A percentile compares a stretch with the other conserved stretches of the same genome.
Evolutionary conservation across 345 rosid species (phyloP).

Genomic region (Microcos paniculata): DNA sequence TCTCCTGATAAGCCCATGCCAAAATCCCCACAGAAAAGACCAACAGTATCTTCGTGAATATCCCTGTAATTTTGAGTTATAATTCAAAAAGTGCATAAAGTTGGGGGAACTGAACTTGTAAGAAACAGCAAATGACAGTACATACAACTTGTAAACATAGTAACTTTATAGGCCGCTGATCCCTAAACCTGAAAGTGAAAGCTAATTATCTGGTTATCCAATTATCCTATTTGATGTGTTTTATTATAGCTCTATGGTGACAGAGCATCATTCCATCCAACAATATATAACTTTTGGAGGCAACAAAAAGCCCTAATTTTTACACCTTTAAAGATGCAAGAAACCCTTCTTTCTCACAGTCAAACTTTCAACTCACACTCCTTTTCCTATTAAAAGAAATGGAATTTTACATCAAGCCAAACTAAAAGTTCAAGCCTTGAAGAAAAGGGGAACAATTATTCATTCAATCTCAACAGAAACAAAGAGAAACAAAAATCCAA

Average conservation of each 20-base stretch:
- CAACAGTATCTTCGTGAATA: slow-evolving; percentile 30
- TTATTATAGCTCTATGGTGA: neutral
- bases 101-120: neutral
- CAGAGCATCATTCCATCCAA: neutral
- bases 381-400: neutral
- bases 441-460: neutral
- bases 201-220: neutral
- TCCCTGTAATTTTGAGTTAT: slow-evolving; percentile 35
- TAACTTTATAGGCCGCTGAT: neutral
- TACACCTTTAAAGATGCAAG: neutral
- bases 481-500: neutral
- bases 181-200: neutral
- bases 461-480: neutral
- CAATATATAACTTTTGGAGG: neutral
- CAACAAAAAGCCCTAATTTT: neutral
- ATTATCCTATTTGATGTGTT: neutral
- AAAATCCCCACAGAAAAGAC: slow-evolving; percentile 40
- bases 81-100: neutral
- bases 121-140: neutral
- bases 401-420: neutral
- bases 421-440: neutral
- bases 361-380: neutral
- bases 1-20: slow-evolving; percentile 46
- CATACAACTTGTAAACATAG: neutral
- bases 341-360: neutral